Conservation (phyloP, 495 filamentous ascomycete species). For the Podospora tetraspora region DNA sequence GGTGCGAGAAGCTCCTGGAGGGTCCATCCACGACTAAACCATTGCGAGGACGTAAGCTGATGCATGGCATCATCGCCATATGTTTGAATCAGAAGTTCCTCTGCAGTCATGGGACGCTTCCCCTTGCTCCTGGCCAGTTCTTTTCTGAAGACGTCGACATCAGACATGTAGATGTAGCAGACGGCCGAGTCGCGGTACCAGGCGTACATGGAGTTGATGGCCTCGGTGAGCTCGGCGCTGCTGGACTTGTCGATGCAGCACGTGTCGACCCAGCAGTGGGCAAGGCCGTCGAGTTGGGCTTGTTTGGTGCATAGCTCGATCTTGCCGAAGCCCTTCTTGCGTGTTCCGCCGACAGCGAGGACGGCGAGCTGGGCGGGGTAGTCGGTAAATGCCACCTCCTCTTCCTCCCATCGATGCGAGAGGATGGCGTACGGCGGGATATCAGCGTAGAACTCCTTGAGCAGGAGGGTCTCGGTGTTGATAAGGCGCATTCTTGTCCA, state of each 20-base stretch:
- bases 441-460: not conserved
- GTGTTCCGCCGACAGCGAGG: not conserved
- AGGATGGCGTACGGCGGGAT: constrained; percentile 7
- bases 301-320: not conserved
- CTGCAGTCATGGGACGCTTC: not conserved
- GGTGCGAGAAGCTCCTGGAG: not conserved
- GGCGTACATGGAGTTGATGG: constrained; percentile 5
- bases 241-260: constrained; percentile 6
- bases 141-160: constrained; percentile 18
- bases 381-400: not conserved
- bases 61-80: not conserved
- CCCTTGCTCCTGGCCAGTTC: not conserved
- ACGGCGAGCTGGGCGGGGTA: not conserved
- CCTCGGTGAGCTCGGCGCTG: constrained; percentile 1
- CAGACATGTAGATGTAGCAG: not conserved
- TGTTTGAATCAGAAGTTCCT: too few species aligned
- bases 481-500: constrained; percentile 1
- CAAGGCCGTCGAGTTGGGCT: not conserved
- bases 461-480: not conserved
- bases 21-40: not conserved
- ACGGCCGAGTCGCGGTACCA: constrained; percentile 1
- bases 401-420: constrained; percentile 1
- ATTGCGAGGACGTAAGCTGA: not conserved
- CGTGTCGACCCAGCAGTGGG: not conserved
- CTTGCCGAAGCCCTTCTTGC: not conserved